Evolutionary conservation across 1,284 basidiomycete species (phyloP).

Genomic region (Heliocybe sulcata): DNA sequence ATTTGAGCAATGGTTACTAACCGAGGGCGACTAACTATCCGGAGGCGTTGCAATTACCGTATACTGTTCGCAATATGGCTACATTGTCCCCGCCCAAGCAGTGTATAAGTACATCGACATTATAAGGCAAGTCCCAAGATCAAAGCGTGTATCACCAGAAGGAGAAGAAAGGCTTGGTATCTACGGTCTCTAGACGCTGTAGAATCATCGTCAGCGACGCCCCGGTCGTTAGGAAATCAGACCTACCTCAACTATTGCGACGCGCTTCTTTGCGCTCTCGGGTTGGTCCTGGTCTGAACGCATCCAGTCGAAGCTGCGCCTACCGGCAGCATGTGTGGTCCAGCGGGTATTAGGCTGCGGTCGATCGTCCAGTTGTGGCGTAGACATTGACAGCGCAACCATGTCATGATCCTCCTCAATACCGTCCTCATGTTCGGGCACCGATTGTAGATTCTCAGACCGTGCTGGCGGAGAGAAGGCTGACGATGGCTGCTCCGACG

Average conservation of each 20-base stretch:
- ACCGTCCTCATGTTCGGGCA: conserved; percentile 44
- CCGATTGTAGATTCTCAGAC: conserved; percentile 32
- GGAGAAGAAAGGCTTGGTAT: conserved; percentile 57
- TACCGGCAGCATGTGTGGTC: conserved; percentile 30
- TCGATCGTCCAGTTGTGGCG: conserved; percentile 54
- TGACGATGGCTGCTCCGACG: neutral
- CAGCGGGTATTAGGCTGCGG: conserved; percentile 32
- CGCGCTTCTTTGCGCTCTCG: conserved; percentile 39
- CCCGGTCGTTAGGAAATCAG: neutral
- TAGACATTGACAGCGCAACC: conserved; percentile 66
- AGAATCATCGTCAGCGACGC: neutral
- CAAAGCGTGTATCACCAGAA: conserved; percentile 46
- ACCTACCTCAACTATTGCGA: conserved; percentile 65
- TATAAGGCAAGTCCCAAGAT: neutral
- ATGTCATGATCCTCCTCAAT: conserved; percentile 62
- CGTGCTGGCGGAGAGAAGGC: conserved; percentile 5
- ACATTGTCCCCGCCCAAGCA: neutral
- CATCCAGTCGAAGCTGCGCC: conserved; percentile 60
- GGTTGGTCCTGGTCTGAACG: conserved; percentile 41
- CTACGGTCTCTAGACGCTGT: conserved; percentile 67
- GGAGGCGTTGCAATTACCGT: conserved; percentile 1
- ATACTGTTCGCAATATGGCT: conserved; percentile 15
- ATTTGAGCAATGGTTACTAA: conserved; percentile 83
- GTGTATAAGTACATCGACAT: neutral
- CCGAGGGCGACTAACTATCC: conserved; percentile 42